Evolutionary conservation across 805 yeast genomes (phyloP), one percentile per base, ranked within the genome.

Genomic region (Geotrichum ghanense): DNA sequence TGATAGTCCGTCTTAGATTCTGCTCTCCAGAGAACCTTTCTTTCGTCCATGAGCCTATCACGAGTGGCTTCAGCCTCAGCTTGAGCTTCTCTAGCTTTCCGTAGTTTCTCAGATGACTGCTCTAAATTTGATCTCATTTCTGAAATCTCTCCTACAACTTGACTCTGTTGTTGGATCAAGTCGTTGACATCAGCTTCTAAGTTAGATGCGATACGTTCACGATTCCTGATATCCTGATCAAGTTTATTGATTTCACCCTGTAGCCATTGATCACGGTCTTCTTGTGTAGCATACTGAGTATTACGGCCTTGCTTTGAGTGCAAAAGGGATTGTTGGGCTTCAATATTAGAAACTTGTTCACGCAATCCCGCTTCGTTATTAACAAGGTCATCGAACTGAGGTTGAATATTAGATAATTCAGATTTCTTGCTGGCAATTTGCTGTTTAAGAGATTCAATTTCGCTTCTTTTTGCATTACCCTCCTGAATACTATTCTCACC

Each of bases 21-120:
- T 20, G 80, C 79, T 56, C 96, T 75, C 95, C 95, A 86, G 9
- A 81, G 64, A 6, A 63, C 65, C 57, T 83, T 87, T 54, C 94
- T 74, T 50, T 76, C 72, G 55, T 87, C 95, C 10, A 75, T 70
- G 22, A 77, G 68, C 2, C 58, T 62, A 34, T 55, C 61, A 3
- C 59, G 54, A 16, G 41, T 41, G 19, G 31, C 46, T 34, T 48
- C 46, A 6, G 53, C 54, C 3, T 43, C 51, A 1, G 51, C 40
- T 34, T 54, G 50, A 9, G 48, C 49, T 9, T 48, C 45, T 22
- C 48, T 48, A 7, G 53, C 39, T 22, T 50, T 47, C 5, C 47
- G 46, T 14, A 53, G 44, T 0, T 53, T 45, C 1, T 44, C 22
- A 14, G 65, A 50, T 7, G 60, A 53, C 22, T 46, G 40, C 22